Base-by-base conservation (phyloP, 208 protist genomes). In the Leishmania turanica region DNA sequence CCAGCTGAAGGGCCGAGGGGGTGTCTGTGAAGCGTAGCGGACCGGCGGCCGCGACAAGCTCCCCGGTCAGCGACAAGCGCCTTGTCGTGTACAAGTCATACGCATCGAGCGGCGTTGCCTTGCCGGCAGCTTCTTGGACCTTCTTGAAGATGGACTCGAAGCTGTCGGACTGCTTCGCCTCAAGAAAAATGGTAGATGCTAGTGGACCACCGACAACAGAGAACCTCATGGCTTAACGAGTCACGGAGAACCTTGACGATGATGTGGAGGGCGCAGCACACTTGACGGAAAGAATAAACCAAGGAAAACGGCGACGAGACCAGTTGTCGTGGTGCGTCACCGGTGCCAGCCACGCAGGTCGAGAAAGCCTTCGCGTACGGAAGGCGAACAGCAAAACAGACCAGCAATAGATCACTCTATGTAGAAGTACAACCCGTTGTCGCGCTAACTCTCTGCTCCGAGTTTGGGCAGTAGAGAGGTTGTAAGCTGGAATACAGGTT, bases 81-180 rank as follows among this genome's bases (percentile, higher is more conserved):
- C 34, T 64, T 3, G 77, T 66, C 37, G 73, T 78, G 42, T 81
- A 81, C 56, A 94, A 83, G 11, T 88, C 80, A 69, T 87, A 93
- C 45, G 40, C 77, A 5, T 79, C 82, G 7, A 96, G 74, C 2
- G 78, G 8, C 13, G 65, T 85, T 54, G 85, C 86, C 21, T 88
- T 87, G 8, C 85, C 88, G 0, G 89, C 77, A 3, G 79, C 83
- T 47, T 93, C 85, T 73, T 93, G 84, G 72, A 92, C 87, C 37
- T 88, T 87, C 31, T 86, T 77, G 73, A 92, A 88, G 34, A 94
- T 89, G 45, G 89, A 84, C 62, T 84, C 74, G 76, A 96, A 92
- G 17, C 58, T 79, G 54, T 86, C 88, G 34, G 82, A 82, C 77
- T 85, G 68, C n/a, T 89, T 80, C 34, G 81, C 86, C 37, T 96